Base-by-base conservation (phyloP, 257 asterid genomes). In the Salvia rosmarinus region DNA sequence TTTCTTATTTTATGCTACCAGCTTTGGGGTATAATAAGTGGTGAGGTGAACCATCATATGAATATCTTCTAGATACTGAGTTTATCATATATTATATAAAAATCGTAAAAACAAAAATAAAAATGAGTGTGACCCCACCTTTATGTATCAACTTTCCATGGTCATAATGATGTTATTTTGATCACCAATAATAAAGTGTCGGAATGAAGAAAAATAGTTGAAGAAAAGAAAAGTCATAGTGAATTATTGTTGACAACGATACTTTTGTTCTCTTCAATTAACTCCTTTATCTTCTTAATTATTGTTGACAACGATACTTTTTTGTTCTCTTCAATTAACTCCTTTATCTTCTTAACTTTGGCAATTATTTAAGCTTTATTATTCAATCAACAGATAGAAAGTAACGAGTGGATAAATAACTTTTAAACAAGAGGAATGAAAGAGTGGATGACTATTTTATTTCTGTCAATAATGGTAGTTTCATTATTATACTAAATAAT, bases 211-310 rank as follows among this genome's bases (percentile, higher is more conserved):
- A 61, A 72, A 25, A 9, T 3, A 54, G 5, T 2, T 19, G 17
- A 6, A 17, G 0, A 49, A 49, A 72, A 34, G 55, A 61, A 50
- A 11, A 43, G 56, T 72, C 71, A 9, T 10, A 54, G 19, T 50
- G 67, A 64, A 73, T 64, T 64, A 73, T 73, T 73, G 66, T 64
- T 73, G 72, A 73, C 67, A 64, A 64, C 67, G 78, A 64, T 73
- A 64, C 46, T 30, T 73, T 64, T 52, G 40, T 23, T 37, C 44
- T 21, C 52, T 50, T 34, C 17, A 62, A n/a, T 59, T 17, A 44
- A 8, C 28, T 11, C 51, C 28, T 60, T 20, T 20, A 32, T n/a
- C n/a, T n/a, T n/a, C n/a, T n/a, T n/a, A n/a, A n/a, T 64, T 64
- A 73, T 73, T 73, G 66, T 64, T 73, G 72, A 73, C 67, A 64